Evolutionary conservation across 1,284 basidiomycete genomes (phyloP).

Genomic region (Puccinia novopanici): DNA sequence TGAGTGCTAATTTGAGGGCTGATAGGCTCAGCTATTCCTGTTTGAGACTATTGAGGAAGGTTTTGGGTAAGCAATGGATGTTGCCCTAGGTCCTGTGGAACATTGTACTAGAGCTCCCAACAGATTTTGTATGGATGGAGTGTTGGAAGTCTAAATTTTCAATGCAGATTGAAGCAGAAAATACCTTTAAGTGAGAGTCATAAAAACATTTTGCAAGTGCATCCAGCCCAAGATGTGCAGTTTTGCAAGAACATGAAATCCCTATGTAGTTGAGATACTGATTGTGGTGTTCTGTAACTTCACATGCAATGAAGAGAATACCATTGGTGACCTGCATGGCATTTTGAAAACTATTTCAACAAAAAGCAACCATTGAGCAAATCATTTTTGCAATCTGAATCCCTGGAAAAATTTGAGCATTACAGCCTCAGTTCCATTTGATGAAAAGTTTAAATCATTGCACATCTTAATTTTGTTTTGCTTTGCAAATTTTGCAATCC

Average conservation of each 20-base stretch:
- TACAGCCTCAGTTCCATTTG: no score
- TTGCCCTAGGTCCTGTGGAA: constrained; percentile 34
- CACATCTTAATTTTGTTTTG: constrained; percentile 16
- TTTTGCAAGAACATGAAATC: neutral
- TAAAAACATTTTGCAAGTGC: neutral
- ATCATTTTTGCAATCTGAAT: neutral
- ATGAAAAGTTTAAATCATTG: no score
- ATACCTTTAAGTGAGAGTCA: neutral
- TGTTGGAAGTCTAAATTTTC: constrained; percentile 35
- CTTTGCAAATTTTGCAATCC: neutral
- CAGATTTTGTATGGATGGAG: constrained; percentile 12
- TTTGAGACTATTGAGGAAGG: neutral
- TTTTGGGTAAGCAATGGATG: constrained; percentile 2
- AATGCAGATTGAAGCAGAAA: constrained; percentile 11
- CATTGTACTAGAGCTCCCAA: neutral
- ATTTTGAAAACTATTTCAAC: constrained; percentile 6
- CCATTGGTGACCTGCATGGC: constrained; percentile 14
- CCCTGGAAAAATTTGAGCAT: no score
- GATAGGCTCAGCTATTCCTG: neutral
- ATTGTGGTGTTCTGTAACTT: neutral
- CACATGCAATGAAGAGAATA: constrained; percentile 10
- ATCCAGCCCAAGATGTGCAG: constrained; percentile 27
- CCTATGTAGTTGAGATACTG: constrained; percentile 26
- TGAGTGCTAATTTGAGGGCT: neutral
- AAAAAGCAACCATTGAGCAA: constrained; percentile 22